These are phyloP conservation scores for Puya raimondii DNA, from an alignment of 176 grass and related monocot species.

Conservation along the genomic window DNA sequence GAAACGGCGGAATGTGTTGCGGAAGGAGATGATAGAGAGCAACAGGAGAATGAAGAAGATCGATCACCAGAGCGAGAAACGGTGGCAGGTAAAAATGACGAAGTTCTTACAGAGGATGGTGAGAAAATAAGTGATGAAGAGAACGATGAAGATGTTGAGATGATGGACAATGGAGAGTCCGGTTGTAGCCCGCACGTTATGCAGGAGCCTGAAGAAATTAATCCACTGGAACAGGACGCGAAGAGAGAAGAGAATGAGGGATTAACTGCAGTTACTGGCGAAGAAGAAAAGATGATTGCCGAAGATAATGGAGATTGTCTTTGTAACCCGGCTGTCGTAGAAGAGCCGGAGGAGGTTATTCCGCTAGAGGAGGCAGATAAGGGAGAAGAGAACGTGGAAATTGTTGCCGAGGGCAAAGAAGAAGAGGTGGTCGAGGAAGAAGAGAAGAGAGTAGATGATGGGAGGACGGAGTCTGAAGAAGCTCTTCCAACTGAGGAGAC, in stretches of 20 bases:
- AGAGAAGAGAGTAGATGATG: background rate
- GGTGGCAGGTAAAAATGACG: background rate
- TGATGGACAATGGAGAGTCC: background rate
- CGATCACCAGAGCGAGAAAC: constrained; percentile 10
- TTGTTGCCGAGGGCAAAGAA: background rate
- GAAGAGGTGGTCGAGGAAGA: constrained; percentile 5
- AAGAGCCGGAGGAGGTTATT: background rate
- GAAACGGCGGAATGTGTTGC: background rate
- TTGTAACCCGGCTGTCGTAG: background rate
- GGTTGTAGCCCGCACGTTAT: background rate
- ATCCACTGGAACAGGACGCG: background rate
- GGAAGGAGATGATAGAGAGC: background rate
- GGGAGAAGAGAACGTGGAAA: background rate
- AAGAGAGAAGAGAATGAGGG: background rate
- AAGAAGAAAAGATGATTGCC: constrained; percentile 6
- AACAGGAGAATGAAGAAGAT: constrained; percentile 7
- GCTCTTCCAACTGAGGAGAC: constrained; percentile 26
- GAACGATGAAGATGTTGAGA: constrained; percentile 9
- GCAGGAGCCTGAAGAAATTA: constrained; percentile 3
- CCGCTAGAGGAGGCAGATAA: background rate
- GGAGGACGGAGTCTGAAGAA: background rate
- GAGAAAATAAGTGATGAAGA: constrained; percentile 7
- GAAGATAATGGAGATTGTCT: constrained; percentile 15
- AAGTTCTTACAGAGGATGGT: background rate
- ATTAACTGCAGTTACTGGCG: background rate